Conservation (phyloP, 2,329 filamentous ascomycete species). For the Chaetothyriales sp. region DNA sequence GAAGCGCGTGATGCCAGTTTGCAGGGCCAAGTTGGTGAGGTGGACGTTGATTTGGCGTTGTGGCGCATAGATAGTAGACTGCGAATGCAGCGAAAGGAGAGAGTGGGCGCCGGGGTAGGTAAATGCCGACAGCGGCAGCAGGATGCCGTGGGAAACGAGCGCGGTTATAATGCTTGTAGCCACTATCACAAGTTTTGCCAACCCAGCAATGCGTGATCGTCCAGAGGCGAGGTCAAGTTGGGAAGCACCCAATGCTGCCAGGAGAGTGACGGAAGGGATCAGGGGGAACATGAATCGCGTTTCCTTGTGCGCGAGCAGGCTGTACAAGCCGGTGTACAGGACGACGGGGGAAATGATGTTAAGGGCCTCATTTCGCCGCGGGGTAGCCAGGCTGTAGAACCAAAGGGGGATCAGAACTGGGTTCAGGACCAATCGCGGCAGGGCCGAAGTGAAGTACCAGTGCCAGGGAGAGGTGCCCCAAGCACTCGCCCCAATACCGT, state of each 20-base stretch:
- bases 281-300: conserved; percentile 87
- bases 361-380: conserved; percentile 20
- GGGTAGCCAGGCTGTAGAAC: not conserved
- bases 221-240: conserved; percentile 51
- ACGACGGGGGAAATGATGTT: conserved; percentile 50
- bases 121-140: conserved; percentile 66
- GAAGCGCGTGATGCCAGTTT: conserved; percentile 49
- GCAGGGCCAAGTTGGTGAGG: conserved; percentile 46
- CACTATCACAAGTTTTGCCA: conserved; percentile 41
- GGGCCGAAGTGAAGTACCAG: conserved; percentile 68
- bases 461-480: conserved; percentile 82
- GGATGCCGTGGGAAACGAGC: conserved; percentile 47
- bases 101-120: conserved; percentile 91
- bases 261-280: conserved; percentile 64
- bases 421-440: conserved; percentile 74
- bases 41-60: conserved; percentile 30
- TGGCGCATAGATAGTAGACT: conserved; percentile 10
- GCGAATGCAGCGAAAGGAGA: conserved; percentile 34
- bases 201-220: conserved; percentile 43
- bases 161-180: conserved; percentile 47
- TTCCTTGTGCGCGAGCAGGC: conserved; percentile 85
- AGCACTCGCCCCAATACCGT: conserved; percentile 45
- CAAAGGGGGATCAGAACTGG: conserved; percentile 38
- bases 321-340: conserved; percentile 65
- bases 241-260: conserved; percentile 57